Evolutionary conservation across 192 early-diverging fungal species (phyloP).

Genomic region (Obelidium mucronatum): DNA sequence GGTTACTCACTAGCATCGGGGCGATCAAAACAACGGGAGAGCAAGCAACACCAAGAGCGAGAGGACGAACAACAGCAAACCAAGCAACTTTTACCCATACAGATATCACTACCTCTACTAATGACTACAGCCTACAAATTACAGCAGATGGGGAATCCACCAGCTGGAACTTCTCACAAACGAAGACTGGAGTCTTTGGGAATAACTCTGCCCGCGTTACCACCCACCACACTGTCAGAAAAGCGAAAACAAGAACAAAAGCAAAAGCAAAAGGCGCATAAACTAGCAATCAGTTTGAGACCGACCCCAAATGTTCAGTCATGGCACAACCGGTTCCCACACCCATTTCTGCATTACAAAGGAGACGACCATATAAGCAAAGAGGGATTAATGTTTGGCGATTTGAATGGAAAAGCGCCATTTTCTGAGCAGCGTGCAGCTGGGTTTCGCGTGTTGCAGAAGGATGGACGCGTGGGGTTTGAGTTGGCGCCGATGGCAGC

Average conservation of each 20-base stretch:
- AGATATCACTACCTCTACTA: conserved; percentile 3
- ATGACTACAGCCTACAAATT: conserved; percentile 1
- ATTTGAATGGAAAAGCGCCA: background rate
- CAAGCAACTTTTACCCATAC: background rate
- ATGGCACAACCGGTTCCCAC: conserved; percentile 19
- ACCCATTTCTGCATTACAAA: conserved; percentile 22
- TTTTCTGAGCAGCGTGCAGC: background rate
- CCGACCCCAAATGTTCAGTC: conserved; percentile 1
- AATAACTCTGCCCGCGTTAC: background rate
- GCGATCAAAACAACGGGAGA: no score
- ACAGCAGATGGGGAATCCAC: background rate
- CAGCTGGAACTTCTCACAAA: conserved; percentile 17
- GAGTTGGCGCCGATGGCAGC: conserved; percentile 36
- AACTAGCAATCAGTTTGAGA: background rate
- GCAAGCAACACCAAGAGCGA: no score
- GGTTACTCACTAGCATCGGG: no score
- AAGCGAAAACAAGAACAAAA: background rate
- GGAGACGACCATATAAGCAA: background rate
- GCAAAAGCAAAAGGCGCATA: background rate
- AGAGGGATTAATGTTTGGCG: background rate
- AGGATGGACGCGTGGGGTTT: conserved; percentile 31
- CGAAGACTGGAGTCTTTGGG: conserved; percentile 11
- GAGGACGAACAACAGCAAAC: no score
- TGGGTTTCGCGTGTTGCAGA: conserved; percentile 30
- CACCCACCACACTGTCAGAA: background rate